Base-by-base conservation (phyloP, 2,329 filamentous ascomycete species). In the Cytospora chrysosperma region DNA sequence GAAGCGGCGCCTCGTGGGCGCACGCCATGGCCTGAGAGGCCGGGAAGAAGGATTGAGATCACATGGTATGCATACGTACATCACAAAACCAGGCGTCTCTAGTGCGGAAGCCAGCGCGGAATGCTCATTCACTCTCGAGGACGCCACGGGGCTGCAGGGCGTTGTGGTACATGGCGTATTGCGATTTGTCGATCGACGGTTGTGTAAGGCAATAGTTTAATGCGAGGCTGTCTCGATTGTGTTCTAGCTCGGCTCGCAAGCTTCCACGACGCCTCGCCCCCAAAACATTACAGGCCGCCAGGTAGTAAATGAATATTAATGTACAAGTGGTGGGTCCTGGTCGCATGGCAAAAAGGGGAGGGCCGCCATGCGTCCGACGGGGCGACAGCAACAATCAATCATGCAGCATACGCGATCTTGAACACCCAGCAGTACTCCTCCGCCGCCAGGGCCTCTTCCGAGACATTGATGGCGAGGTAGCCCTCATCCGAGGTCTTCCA, bases 381-480 rank as follows among this genome's bases (percentile, higher is more conserved):
- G 1, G 21, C 28, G 53, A 10, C 3, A 27, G 3, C 30, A 56
- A 4, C 4, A 3, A 9, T 30, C 37, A 10, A 58, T 64, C 43
- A 65, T n/a, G 52, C 53, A 64, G 73, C 53, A 64, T 73, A 77
- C 4, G 68, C 55, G 56, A 79, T 76, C 70, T 78, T 79, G 65
- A 79, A 79, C 1, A 78, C 76, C 78, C 77, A 79, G 47, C 72
- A 73, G 64, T 74, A 77, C 62, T 72, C 62, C 59, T 78, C 77
- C 9, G 70, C 70, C 19, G 65, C 65, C 32, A 69, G 65, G 4
- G 76, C 63, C 1, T 71, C 70, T 21, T 73, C 64, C 40, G 70
- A 71, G 15, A 78, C 67, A 0, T 69, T 71, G 32, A 79, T 63
- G 24, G 69, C 68, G 52, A 78, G 50, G 54, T 67, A 53, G 21